Evolutionary conservation across 106 monocot genomes (phyloP), one percentile per base, ranked within the genome.

Genomic region (Dendrobium chrysotoxum): DNA sequence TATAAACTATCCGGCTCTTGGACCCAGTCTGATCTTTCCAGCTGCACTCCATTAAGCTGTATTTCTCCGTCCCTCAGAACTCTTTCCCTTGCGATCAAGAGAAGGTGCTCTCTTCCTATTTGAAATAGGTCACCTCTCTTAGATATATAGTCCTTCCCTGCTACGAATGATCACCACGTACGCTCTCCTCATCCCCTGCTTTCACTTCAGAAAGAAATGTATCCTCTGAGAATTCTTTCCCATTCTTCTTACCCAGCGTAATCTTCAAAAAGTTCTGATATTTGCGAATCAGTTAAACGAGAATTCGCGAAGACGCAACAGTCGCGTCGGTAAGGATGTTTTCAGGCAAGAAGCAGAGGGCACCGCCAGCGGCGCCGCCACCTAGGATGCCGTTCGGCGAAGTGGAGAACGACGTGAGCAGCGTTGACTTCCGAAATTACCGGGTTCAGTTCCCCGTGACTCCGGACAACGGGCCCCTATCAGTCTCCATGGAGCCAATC

Each of bases 391-490:
- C 83, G 4, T 88, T 88, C 76, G 84, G 80, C 40, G 87, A 87
- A 77, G 75, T 88, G 21, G 91, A 91, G 77, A 85, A 82, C 35
- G 93, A 91, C 71, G 68, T 89, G 54, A 88, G 89, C 75, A 87
- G 87, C 75, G 86, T 80, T 0, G 90, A 91, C 65, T 91, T 83
- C 83, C 73, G 83, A 26, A 87, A 86, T 40, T 99, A 95, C 86
- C 92, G 88, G 28, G 98, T 85, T 40, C 87, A 79, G 81, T 82
- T 93, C 72, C 93, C 92, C 18, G 82, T 85, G 86, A 92, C 89
- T 4, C 92, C 92, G 38, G 98, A 98, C 84, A 90, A 91, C 88
- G 89, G 92, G 68, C 91, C 88, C 3, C 77, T 80, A 67, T 81
- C 57, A 23, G 40, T 55, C 25, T 38, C 55, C 5, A 45, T 35